phyloP scores from a whole-genome alignment of 495 filamentous ascomycete genomes.

The Platismatia glauca region DNA sequence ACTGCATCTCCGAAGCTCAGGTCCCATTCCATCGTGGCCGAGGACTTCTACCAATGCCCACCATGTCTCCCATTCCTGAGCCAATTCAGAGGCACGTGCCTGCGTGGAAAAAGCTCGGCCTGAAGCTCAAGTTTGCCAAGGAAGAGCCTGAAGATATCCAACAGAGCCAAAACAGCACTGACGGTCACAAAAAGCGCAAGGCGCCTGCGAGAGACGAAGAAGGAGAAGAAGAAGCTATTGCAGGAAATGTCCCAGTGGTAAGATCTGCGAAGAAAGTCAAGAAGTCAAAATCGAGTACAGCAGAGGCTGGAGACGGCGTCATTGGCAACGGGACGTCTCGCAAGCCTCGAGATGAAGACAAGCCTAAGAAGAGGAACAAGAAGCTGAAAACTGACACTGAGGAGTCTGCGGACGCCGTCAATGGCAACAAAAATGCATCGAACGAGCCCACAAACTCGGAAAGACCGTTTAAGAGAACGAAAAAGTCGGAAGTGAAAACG shows the following conservation, averaged over 20 bases:
- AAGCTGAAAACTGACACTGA: background rate
- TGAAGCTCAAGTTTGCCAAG: constrained; percentile 61
- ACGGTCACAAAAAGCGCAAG: constrained; percentile 12
- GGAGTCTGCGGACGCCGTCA: background rate
- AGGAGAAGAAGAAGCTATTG: background rate
- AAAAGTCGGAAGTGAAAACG: constrained; percentile 23
- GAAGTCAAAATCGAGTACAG: background rate
- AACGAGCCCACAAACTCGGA: background rate
- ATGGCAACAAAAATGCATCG: constrained; percentile 18
- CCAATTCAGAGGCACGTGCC: constrained; percentile 44
- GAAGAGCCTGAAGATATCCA: constrained; percentile 31
- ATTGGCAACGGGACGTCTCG: background rate
- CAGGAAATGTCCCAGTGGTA: background rate
- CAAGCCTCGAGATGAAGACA: background rate
- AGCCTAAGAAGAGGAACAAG: background rate
- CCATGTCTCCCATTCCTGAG: constrained; percentile 24
- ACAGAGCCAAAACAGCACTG: background rate
- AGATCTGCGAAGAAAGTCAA: background rate
- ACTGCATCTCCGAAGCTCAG: too few relatives aligned
- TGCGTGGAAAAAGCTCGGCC: constrained; percentile 68
- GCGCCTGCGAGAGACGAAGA: background rate
- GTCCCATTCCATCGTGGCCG: background rate
- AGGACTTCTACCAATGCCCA: background rate
- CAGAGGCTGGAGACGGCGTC: background rate
- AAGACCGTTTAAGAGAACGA: constrained; percentile 13